Conservation (phyloP, 495 filamentous ascomycete genomes). For the Thozetella sp. region DNA sequence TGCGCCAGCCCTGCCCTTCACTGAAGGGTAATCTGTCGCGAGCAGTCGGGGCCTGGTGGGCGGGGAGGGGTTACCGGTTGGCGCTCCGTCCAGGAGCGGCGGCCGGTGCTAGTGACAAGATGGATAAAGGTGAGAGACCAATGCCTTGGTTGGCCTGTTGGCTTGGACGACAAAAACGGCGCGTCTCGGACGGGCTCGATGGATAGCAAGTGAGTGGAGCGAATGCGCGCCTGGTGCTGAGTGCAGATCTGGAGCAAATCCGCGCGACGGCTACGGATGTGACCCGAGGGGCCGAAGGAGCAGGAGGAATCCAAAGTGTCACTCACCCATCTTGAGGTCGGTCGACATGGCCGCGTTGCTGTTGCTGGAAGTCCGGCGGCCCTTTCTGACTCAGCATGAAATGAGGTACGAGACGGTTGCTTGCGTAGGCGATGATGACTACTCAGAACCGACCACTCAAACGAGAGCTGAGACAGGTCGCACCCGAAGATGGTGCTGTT, state of each 20-base stretch:
- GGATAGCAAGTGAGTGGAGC: not conserved
- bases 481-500: not conserved
- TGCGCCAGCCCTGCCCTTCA: no score
- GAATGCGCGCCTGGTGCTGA: not conserved
- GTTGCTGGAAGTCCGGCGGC: not conserved
- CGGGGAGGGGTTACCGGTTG: no score
- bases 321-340: conserved; percentile 18
- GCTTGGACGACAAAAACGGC: no score
- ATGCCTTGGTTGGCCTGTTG: no score
- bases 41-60: not conserved
- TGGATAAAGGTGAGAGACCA: not conserved
- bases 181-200: no score
- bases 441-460: conserved; percentile 28
- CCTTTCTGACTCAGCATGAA: conserved; percentile 23
- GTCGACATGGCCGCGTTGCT: conserved; percentile 14
- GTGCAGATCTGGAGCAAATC: not conserved
- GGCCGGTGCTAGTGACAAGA: no score
- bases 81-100: no score
- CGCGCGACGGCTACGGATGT: not conserved
- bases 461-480: not conserved
- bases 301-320: conserved; percentile 7
- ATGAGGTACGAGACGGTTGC: not conserved
- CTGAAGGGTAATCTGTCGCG: not conserved
- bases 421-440: conserved; percentile 25
- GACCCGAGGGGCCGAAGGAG: not conserved